phyloP scores from a whole-genome alignment of 116 monocot species.

The Papilionanthe hybrid region DNA sequence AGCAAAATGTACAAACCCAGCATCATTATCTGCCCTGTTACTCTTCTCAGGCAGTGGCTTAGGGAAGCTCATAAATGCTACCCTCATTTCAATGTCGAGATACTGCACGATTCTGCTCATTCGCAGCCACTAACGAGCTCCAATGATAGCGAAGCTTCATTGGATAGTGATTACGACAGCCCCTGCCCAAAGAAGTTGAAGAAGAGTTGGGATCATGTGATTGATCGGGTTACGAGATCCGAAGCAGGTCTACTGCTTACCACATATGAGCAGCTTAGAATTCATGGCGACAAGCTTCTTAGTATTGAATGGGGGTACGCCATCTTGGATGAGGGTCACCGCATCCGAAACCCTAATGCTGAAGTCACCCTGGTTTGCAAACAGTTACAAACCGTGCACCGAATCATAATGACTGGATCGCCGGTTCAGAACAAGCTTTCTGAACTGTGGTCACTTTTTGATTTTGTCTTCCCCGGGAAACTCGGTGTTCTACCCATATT shows the following conservation, averaged over 20 bases:
- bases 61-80: constrained; percentile 81
- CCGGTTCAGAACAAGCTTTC: constrained; percentile 96
- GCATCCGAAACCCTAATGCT: constrained; percentile 95
- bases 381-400: constrained; percentile 84
- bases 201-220: constrained; percentile 68
- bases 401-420: constrained; percentile 96
- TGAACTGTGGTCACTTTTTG: constrained; percentile 96
- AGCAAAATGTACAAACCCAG: constrained; percentile 85
- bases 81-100: constrained; percentile 75
- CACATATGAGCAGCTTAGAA: constrained; percentile 82
- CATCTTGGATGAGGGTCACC: constrained; percentile 87
- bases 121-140: constrained; percentile 18
- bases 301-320: constrained; percentile 95
- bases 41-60: constrained; percentile 85
- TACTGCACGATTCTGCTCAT: constrained; percentile 86
- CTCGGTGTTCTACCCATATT: constrained; percentile 92
- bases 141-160: constrained; percentile 48
- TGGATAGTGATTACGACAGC: constrained; percentile 35
- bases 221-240: constrained; percentile 48
- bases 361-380: constrained; percentile 91
- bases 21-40: constrained; percentile 85
- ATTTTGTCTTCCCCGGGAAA: constrained; percentile 97
- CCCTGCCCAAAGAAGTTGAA: constrained; percentile 20
- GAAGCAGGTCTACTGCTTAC: constrained; percentile 78
- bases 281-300: constrained; percentile 77